Evolutionary conservation across 2,329 filamentous ascomycete species (phyloP), one percentile per base, ranked within the genome.

Genomic region (Alternaria alternata): DNA sequence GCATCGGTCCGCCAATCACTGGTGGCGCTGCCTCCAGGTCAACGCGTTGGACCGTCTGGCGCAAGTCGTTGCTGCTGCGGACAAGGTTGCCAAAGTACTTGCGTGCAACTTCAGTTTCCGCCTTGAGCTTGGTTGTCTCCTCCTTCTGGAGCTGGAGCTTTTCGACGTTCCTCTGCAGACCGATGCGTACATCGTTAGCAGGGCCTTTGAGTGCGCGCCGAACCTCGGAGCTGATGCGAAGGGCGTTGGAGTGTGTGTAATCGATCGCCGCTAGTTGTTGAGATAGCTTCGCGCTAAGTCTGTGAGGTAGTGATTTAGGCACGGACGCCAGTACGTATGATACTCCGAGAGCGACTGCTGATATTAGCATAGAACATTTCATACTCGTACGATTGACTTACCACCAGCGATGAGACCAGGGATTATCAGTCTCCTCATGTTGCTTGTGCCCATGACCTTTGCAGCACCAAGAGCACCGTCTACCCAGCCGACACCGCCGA

Each of bases 31-130:
- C 82, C 64, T 86, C 84, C 9, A 86, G 72, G 65, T 86, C 84
- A 24, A 86, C 82, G 24, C 81, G 71, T 66, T 81, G 77, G n/a
- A 86, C 84, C 36, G 80, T 79, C 48, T 79, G 77, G 51, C 77
- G 78, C 54, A 86, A 79, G 56, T 85, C 82, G 24, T 78, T 79
- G 61, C 81, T 83, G 68, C 89, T 85, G 61, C 91, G 86, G 53
- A 95, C 88, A 18, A 99, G 85, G 72, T 96, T 95, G 53, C 87
- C 83, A 78, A 99, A 99, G 81, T 96, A 98, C 79, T 94, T 96
- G 67, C 88, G 84, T 7, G 95, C 95, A 32, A 92, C 89, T 75
- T 96, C 91, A 74, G 92, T 95, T 80, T 98, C 94, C 34, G 83
- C 84, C 78, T 89, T 89, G 62, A 92, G 86, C 81, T 95, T 96